These are phyloP conservation scores for Solanum neorickii DNA, from an alignment of 257 asterid genomes.

Conservation along the genomic window DNA sequence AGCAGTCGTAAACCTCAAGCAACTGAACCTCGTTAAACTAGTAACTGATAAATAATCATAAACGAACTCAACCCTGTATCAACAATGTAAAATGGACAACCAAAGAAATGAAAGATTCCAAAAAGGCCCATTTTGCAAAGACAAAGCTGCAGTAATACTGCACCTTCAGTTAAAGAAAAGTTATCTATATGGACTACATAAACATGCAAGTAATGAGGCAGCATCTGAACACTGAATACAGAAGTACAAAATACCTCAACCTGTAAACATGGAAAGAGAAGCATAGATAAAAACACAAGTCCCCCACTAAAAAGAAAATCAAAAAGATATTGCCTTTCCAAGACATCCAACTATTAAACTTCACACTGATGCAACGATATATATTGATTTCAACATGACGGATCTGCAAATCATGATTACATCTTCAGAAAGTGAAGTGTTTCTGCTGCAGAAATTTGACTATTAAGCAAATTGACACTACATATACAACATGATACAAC, in stretches of 20 bases:
- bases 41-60: background rate
- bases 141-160: background rate
- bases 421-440: background rate
- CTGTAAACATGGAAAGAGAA: background rate
- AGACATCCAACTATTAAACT: background rate
- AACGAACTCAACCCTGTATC: background rate
- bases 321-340: background rate
- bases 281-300: background rate
- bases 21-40: background rate
- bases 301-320: background rate
- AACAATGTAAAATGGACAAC: background rate
- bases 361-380: background rate
- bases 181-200: background rate
- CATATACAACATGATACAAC: slow-evolving; percentile 2
- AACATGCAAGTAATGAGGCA: background rate
- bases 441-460: slow-evolving; percentile 1
- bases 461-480: background rate
- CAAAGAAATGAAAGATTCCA: background rate
- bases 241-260: background rate
- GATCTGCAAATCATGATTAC: background rate
- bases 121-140: background rate
- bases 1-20: background rate
- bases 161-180: background rate
- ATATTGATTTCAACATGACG: background rate
- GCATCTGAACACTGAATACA: background rate